Evolutionary conservation across 2,329 filamentous ascomycete species (phyloP).

Genomic region (Hypoxylon sp.): DNA sequence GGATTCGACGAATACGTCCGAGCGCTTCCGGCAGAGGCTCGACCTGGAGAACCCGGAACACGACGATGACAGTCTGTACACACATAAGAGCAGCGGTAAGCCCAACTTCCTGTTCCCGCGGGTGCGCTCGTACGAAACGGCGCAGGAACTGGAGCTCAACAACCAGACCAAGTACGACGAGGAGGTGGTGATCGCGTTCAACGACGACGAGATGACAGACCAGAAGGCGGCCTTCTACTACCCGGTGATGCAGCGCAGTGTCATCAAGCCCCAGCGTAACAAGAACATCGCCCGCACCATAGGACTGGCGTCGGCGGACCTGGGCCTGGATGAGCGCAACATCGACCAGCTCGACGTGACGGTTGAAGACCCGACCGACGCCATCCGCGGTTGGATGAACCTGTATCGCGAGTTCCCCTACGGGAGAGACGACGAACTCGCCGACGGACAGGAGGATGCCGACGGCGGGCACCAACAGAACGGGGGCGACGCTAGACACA

Average conservation of each 20-base stretch:
- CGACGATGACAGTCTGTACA: conserved; percentile 63
- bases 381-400: conserved; percentile 60
- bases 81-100: conserved; percentile 54
- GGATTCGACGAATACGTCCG: conserved; percentile 55
- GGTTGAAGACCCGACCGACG: conserved; percentile 63
- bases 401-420: conserved; percentile 62
- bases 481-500: conserved; percentile 37
- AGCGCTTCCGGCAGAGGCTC: conserved; percentile 67
- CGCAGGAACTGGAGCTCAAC: conserved; percentile 63
- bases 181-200: conserved; percentile 67
- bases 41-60: conserved; percentile 64
- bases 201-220: conserved; percentile 56
- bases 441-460: conserved; percentile 38
- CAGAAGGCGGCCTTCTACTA: conserved; percentile 72
- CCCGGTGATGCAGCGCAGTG: conserved; percentile 70
- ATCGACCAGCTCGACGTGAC: conserved; percentile 65
- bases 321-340: conserved; percentile 54
- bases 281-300: conserved; percentile 67
- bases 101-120: conserved; percentile 68
- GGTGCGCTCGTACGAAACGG: conserved; percentile 70
- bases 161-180: conserved; percentile 69
- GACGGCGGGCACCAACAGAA: conserved; percentile 27
- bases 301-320: conserved; percentile 51
- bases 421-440: conserved; percentile 50
- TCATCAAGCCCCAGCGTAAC: conserved; percentile 68